phyloP scores from a whole-genome alignment of 2,329 filamentous ascomycete genomes.

The Hysterium pulicare region DNA sequence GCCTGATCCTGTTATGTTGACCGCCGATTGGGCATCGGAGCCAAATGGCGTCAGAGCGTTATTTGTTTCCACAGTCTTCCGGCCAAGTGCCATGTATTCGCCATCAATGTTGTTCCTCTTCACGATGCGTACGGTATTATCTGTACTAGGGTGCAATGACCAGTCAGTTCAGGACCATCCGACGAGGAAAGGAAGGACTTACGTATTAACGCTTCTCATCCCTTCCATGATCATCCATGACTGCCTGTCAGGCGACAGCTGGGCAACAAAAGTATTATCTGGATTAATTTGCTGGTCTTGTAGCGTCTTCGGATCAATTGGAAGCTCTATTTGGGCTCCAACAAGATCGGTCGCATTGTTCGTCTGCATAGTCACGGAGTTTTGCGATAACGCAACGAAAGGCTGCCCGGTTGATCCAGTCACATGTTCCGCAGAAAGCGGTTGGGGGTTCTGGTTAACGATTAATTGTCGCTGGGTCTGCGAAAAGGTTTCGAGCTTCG shows the following conservation, averaged over 20 bases:
- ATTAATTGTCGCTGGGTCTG: no score
- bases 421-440: no score
- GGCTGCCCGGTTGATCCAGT: slow-evolving; percentile 36
- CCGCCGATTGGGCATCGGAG: slow-evolving; percentile 19
- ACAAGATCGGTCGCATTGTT: slow-evolving; percentile 35
- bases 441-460: no score
- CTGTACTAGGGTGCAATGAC: slow-evolving; percentile 17
- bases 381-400: slow-evolving; percentile 30
- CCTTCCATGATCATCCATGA: slow-evolving; percentile 38
- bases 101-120: slow-evolving; percentile 34
- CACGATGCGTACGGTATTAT: slow-evolving; percentile 36
- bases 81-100: slow-evolving; percentile 38
- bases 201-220: slow-evolving; percentile 34
- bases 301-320: slow-evolving; percentile 29
- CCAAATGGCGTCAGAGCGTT: slow-evolving; percentile 32
- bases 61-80: slow-evolving; percentile 35
- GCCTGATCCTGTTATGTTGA: slow-evolving; percentile 32
- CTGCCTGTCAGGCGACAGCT: slow-evolving; percentile 35
- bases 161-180: no score
- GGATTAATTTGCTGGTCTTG: slow-evolving; percentile 27
- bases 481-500: no score
- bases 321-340: slow-evolving; percentile 34
- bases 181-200: slow-evolving; percentile 4
- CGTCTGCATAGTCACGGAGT: slow-evolving; percentile 35
- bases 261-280: slow-evolving; percentile 35